Percentiles rank a stretch among this genome's conserved stretches.
phyloP scores from a whole-genome alignment of 768 basidiomycete genomes.

The Flagelloscypha sp. region DNA sequence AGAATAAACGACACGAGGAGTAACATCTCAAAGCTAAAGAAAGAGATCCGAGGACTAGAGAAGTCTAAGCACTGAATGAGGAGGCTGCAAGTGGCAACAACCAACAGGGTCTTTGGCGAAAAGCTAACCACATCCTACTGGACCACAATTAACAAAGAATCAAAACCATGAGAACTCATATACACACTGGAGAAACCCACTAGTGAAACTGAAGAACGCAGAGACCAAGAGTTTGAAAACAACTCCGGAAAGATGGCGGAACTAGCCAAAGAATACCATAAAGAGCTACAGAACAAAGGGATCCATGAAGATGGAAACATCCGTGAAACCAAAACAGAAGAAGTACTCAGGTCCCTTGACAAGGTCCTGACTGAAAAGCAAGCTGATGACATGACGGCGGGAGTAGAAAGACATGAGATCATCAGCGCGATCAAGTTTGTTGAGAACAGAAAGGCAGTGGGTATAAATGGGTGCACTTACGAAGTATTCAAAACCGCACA shows the following conservation, averaged over 20 bases:
- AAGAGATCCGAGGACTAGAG: slow-evolving; percentile 4
- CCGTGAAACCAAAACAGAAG: too few species aligned
- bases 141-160: neutral
- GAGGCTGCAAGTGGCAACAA: slow-evolving; percentile 3
- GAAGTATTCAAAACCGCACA: slow-evolving; percentile 8
- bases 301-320: too few species aligned
- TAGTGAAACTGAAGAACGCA: neutral
- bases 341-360: too few species aligned
- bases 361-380: too few species aligned
- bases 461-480: slow-evolving; percentile 11
- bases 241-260: too few species aligned
- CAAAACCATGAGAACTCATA: neutral
- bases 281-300: slow-evolving; percentile 4
- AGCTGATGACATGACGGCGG: neutral
- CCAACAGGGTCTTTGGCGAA: slow-evolving; percentile 3
- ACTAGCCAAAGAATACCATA: slow-evolving; percentile 4
- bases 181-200: neutral
- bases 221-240: too few species aligned
- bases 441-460: neutral
- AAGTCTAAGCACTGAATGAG: slow-evolving; percentile 4
- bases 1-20: neutral
- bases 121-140: slow-evolving; percentile 1
- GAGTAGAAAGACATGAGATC: neutral
- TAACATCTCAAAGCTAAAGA: slow-evolving; percentile 4
- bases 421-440: neutral